A percentile compares a stretch with the other conserved stretches of the same genome.
Conservation (phyloP, 495 filamentous ascomycete genomes). For the Xylaria longipes region DNA sequence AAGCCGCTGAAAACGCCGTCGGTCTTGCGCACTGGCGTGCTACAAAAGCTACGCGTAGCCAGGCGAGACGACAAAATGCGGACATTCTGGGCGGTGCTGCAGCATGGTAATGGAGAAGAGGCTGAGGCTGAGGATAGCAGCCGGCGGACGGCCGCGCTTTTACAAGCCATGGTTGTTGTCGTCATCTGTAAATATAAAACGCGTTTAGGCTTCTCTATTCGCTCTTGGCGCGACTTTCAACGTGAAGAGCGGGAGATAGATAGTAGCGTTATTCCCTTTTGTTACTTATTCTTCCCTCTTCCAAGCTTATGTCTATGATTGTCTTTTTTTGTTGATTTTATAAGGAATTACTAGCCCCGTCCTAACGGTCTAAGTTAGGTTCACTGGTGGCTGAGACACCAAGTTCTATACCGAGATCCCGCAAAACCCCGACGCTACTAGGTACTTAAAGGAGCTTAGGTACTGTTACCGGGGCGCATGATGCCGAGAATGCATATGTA, state of each 20-base stretch:
- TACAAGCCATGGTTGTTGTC: slow-evolving; percentile 13
- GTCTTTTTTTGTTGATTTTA: not conserved
- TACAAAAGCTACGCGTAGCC: slow-evolving; percentile 1
- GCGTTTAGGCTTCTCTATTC: not conserved
- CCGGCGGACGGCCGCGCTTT: slow-evolving; percentile 9
- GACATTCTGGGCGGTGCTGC: not conserved
- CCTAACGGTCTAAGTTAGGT: not conserved
- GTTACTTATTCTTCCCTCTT: not conserved
- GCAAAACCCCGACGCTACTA: not conserved
- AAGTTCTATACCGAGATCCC: not conserved
- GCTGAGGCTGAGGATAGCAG: not conserved
- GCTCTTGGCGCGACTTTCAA: not conserved
- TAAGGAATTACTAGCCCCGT: not conserved
- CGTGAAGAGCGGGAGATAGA: not conserved
- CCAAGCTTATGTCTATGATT: too few species aligned
- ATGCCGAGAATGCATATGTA: too few species aligned
- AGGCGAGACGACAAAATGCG: not conserved
- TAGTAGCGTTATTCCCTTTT: not conserved
- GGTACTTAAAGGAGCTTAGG: too few species aligned
- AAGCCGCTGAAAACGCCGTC: slow-evolving; percentile 31
- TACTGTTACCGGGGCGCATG: too few species aligned
- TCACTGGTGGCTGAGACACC: slow-evolving; percentile 8
- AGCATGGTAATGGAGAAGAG: not conserved
- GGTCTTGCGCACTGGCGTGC: slow-evolving; percentile 15
- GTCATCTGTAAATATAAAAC: not conserved